Evolutionary conservation across 176 grass and related monocot genomes (phyloP).

Genomic region (Alopecurus myosuroides): DNA sequence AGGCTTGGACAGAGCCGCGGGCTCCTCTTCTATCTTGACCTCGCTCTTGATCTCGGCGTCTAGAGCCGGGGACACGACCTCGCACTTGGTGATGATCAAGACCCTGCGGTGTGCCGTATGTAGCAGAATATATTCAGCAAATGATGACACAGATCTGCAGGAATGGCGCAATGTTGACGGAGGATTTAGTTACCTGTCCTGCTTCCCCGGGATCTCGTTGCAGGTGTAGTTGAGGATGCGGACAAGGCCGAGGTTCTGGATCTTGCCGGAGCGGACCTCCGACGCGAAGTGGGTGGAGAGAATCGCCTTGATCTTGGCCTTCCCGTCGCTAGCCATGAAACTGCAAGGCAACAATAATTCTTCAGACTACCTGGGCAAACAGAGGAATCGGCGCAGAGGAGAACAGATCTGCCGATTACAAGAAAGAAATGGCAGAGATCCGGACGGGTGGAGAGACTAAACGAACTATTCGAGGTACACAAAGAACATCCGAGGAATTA

Average conservation of each 20-base stretch:
- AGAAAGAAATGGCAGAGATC: background rate
- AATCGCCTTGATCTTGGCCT: constrained; percentile 77
- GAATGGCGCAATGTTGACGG: too few relatives aligned
- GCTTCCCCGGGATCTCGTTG: constrained; percentile 45
- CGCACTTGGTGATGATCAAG: constrained; percentile 83
- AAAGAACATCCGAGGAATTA: background rate
- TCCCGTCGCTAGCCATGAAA: constrained; percentile 84
- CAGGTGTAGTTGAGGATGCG: constrained; percentile 79
- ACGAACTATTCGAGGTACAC: background rate
- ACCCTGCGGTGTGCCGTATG: constrained; percentile 24
- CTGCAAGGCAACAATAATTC: constrained; percentile 24
- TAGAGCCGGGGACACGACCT: constrained; percentile 49
- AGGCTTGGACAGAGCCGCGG: background rate
- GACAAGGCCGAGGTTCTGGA: constrained; percentile 78
- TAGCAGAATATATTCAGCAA: background rate
- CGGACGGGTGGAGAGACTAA: background rate
- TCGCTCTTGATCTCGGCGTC: constrained; percentile 65
- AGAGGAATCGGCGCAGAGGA: background rate
- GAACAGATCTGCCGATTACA: background rate
- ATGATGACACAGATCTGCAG: background rate
- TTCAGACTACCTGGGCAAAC: background rate
- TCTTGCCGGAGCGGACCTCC: constrained; percentile 68
- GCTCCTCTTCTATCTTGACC: constrained; percentile 46
- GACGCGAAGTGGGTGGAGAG: constrained; percentile 56
- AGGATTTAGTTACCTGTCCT: constrained; percentile 60